Percentiles rank a stretch among this genome's conserved stretches.
Evolutionary conservation across 2,329 filamentous ascomycete genomes (phyloP).

Genomic region (Fusarium mangiferae): DNA sequence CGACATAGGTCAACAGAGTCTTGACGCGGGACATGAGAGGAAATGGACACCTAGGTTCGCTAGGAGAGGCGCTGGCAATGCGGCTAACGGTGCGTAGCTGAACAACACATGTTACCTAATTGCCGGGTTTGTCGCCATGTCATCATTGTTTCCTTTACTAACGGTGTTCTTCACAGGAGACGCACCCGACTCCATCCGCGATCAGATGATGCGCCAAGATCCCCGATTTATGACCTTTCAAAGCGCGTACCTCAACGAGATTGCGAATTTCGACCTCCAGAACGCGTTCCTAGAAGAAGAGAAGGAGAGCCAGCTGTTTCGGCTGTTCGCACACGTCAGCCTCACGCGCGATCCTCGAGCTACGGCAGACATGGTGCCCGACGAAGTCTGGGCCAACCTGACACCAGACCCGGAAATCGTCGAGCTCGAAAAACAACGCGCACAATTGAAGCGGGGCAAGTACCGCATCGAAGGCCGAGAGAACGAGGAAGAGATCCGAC

Average conservation of each 20-base stretch:
- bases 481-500: constrained; percentile 38
- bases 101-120: background rate
- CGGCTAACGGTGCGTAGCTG: constrained; percentile 24
- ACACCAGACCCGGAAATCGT: background rate
- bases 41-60: constrained; percentile 6
- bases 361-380: background rate
- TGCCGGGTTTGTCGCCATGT: background rate
- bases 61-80: constrained; percentile 33
- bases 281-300: constrained; percentile 43
- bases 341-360: constrained; percentile 45
- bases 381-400: background rate
- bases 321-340: constrained; percentile 16
- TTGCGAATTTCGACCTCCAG: constrained; percentile 44
- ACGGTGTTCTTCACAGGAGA: constrained; percentile 22
- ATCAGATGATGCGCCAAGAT: constrained; percentile 47
- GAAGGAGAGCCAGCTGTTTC: constrained; percentile 20
- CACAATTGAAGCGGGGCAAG: constrained; percentile 1
- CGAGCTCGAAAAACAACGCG: background rate
- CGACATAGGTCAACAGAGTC: constrained; percentile 43
- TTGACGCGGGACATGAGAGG: constrained; percentile 9
- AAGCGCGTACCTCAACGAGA: constrained; percentile 42
- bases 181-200: constrained; percentile 38
- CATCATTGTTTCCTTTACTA: background rate
- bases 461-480: constrained; percentile 38
- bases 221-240: constrained; percentile 44